phyloP scores from a whole-genome alignment of 805 yeast species.

The Metschnikowia henanensis region DNA sequence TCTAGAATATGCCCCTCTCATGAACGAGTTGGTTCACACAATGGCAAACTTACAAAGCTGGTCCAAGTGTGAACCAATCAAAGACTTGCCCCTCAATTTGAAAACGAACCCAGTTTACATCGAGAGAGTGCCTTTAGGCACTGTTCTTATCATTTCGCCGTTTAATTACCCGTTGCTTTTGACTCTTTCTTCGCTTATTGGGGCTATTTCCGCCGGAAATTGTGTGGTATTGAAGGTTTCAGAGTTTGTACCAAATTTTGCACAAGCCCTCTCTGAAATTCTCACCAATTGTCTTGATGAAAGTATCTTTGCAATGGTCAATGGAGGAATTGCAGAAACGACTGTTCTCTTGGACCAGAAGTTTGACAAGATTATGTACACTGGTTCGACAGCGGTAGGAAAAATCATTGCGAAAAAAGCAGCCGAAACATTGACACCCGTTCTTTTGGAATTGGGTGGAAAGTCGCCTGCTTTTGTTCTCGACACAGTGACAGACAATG shows the following conservation, averaged over 20 bases:
- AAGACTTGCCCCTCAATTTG: constrained; percentile 37
- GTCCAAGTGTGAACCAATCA: constrained; percentile 51
- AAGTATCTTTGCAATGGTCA: constrained; percentile 59
- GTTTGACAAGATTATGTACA: constrained; percentile 82
- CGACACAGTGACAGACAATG: constrained; percentile 42
- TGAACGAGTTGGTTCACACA: constrained; percentile 57
- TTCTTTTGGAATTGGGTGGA: constrained; percentile 85
- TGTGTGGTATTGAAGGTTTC: constrained; percentile 74
- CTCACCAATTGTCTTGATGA: constrained; percentile 54
- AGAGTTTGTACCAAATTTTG: constrained; percentile 66
- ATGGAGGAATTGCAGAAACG: constrained; percentile 66
- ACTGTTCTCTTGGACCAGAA: constrained; percentile 53
- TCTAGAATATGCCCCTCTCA: constrained; percentile 52
- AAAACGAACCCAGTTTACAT: constrained; percentile 19
- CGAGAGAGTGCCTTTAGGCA: constrained; percentile 50
- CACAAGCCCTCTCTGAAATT: constrained; percentile 55
- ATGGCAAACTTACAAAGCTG: constrained; percentile 61
- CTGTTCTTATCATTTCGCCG: constrained; percentile 71
- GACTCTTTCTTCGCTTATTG: constrained; percentile 63
- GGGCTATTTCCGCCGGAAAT: constrained; percentile 87
- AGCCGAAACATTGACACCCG: constrained; percentile 82
- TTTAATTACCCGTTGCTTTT: constrained; percentile 78
- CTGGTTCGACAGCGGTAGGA: constrained; percentile 82
- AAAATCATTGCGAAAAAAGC: constrained; percentile 76
- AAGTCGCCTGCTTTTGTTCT: constrained; percentile 83